phyloP scores from a whole-genome alignment of 2,329 filamentous ascomycete species.

The Colletotrichum sojae region DNA sequence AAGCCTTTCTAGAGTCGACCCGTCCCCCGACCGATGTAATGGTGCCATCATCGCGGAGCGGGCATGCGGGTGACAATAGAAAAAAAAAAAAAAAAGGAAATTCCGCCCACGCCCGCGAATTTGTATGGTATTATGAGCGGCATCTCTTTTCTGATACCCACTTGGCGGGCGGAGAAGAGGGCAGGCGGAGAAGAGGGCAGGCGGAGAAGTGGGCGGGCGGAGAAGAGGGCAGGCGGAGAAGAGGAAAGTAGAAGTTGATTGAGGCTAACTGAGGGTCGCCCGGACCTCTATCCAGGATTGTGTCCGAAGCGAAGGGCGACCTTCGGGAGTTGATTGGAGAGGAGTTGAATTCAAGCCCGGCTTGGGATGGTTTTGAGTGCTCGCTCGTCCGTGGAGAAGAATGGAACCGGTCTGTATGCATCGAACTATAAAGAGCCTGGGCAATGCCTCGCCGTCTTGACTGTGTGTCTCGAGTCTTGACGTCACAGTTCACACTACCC shows the following conservation, averaged over 20 bases:
- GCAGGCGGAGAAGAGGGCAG: too few species aligned
- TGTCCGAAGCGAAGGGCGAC: neutral
- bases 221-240: too few species aligned
- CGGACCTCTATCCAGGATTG: slow-evolving; percentile 8
- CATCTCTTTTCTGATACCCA: too few species aligned
- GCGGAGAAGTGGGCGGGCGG: too few species aligned
- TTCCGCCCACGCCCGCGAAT: too few species aligned
- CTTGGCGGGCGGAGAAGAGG: too few species aligned
- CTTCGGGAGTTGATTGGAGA: slow-evolving; percentile 15
- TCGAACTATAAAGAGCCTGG: slow-evolving; percentile 20
- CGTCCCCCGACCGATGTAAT: slow-evolving; percentile 31
- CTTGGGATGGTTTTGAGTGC: slow-evolving; percentile 14
- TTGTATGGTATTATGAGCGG: too few species aligned
- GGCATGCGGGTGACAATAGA: too few species aligned
- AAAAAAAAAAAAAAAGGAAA: too few species aligned
- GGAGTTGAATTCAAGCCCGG: too few species aligned
- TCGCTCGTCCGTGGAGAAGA: slow-evolving; percentile 22
- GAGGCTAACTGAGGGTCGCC: neutral
- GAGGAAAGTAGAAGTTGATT: neutral
- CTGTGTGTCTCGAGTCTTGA: slow-evolving; percentile 16
- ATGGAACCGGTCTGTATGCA: slow-evolving; percentile 3
- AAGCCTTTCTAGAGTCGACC: neutral
- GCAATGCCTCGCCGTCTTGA: neutral
- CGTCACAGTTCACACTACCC: slow-evolving; percentile 12
- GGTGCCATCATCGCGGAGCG: slow-evolving; percentile 17